Conservation (phyloP, 352 stramenopile species). For the Phytopythium cucurbitacearum region DNA sequence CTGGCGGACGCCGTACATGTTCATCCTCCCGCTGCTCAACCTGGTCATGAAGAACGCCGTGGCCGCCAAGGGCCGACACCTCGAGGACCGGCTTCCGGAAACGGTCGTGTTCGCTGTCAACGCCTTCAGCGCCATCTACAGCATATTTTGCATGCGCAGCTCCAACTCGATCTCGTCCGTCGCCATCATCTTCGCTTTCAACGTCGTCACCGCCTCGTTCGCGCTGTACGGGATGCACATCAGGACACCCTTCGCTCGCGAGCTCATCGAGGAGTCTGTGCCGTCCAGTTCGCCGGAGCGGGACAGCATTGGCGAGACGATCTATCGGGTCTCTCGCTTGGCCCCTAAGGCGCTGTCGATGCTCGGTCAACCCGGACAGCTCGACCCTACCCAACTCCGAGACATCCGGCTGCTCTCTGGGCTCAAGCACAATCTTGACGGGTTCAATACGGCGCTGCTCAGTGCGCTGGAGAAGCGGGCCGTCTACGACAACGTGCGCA, state of each 20-base stretch:
- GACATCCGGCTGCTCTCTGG: slow-evolving; percentile 23
- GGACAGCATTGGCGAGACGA: no score
- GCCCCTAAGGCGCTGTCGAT: slow-evolving; percentile 12
- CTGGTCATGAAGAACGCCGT: slow-evolving; percentile 31
- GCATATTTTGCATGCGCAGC: slow-evolving; percentile 26
- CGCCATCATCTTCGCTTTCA: slow-evolving; percentile 10
- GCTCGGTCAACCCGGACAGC: slow-evolving; percentile 16
- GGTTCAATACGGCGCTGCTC: slow-evolving; percentile 9
- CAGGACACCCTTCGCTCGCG: slow-evolving; percentile 9
- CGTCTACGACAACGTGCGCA: slow-evolving; percentile 22
- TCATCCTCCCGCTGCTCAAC: slow-evolving; percentile 28
- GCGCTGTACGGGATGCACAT: slow-evolving; percentile 19
- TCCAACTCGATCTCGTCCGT: slow-evolving; percentile 21
- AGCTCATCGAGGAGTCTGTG: slow-evolving; percentile 10
- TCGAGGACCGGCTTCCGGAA: slow-evolving; percentile 20
- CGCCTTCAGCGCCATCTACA: slow-evolving; percentile 35
- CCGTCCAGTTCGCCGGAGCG: slow-evolving; percentile 1
- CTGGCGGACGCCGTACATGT: slow-evolving; percentile 16
- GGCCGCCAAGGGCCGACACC: slow-evolving; percentile 19
- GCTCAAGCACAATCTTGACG: slow-evolving; percentile 13
- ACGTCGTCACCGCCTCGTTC: slow-evolving; percentile 11
- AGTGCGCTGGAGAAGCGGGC: slow-evolving; percentile 10
- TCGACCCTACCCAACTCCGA: slow-evolving; percentile 12
- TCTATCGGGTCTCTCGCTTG: slow-evolving; percentile 4
- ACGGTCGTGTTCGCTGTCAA: slow-evolving; percentile 31